Evolutionary conservation across 2,329 filamentous ascomycete species (phyloP).

Genomic region (Xylogone sp.): DNA sequence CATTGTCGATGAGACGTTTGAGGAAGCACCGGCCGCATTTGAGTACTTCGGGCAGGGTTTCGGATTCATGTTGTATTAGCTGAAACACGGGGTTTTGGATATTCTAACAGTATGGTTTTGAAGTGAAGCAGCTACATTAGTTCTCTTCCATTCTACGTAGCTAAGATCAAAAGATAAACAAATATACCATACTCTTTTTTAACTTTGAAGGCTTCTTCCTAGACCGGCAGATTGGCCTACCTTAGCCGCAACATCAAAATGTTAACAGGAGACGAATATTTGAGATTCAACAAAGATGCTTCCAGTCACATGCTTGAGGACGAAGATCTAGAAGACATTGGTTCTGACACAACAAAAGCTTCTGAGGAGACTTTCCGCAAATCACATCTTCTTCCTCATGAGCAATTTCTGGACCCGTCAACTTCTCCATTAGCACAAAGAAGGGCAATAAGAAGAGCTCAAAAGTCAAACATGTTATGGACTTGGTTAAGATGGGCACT

Average conservation of each 20-base stretch:
- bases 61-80: not conserved
- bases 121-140: not conserved
- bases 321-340: slow-evolving; percentile 1
- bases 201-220: not conserved
- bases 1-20: not conserved
- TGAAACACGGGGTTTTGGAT: not conserved
- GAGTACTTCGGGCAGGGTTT: no score
- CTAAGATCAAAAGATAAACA: no score
- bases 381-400: not conserved
- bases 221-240: not conserved
- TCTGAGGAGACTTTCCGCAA: not conserved
- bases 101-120: not conserved
- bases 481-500: slow-evolving; percentile 25
- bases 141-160: not conserved
- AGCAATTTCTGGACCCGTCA: not conserved
- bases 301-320: not conserved
- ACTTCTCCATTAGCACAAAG: slow-evolving; percentile 6
- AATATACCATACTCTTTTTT: not conserved
- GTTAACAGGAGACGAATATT: not conserved
- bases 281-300: not conserved
- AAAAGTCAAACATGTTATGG: slow-evolving; percentile 10
- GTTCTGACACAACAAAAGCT: not conserved
- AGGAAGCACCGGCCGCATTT: not conserved
- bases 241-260: not conserved
- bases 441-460: slow-evolving; percentile 5